Evolutionary conservation across 2,329 filamentous ascomycete genomes (phyloP), one percentile per base, ranked within the genome.

Genomic region (Beauveria caledonica): DNA sequence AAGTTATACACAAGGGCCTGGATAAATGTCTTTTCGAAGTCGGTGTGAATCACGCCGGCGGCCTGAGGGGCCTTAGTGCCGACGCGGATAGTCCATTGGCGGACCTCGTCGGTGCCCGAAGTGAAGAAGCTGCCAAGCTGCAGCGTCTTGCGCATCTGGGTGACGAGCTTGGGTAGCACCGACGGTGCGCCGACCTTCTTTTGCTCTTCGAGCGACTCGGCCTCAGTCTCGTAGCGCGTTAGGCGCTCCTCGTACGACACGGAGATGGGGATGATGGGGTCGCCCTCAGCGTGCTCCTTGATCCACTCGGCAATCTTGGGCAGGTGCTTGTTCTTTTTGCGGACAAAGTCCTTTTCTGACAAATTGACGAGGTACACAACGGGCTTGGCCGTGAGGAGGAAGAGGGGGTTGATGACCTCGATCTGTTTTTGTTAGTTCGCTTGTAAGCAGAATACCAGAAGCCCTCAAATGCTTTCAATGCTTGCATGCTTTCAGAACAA

Each of bases 1-100:
- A 86, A 99, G 79, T 96, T 97, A 79, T 96, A 97, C 33, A 97
- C 92, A 65, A 99, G 83, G 64, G 83, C 89, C 78, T 99, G 95
- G 69, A 99, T 99, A 73, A 99, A 99, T 0, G 95, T 99, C 86
- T 99, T 99, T 77, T 99, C 94, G 67, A 99, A 97, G 74, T 99
- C 94, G 66, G 88, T 90, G 78, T 99, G 94, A 67, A 99, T 99
- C 64, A 99, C 94, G 82, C 94, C 94, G 42, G 94, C 94, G 51
- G 94, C 94, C 71, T 95, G 89, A 19, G 94, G 94, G n/a, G 94
- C 94, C 81, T 99, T 99, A 72, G 88, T 96, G 68, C 92, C 92
- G 70, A 90, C 92, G 62, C 94, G 86, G 72, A 99, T 91, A 27
- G 94, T 99, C 95, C 94, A 99, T 79, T 99, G 94, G 69, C 94